Conservation (phyloP, 192 early-diverging fungal species). For the Dissophora ornata region DNA sequence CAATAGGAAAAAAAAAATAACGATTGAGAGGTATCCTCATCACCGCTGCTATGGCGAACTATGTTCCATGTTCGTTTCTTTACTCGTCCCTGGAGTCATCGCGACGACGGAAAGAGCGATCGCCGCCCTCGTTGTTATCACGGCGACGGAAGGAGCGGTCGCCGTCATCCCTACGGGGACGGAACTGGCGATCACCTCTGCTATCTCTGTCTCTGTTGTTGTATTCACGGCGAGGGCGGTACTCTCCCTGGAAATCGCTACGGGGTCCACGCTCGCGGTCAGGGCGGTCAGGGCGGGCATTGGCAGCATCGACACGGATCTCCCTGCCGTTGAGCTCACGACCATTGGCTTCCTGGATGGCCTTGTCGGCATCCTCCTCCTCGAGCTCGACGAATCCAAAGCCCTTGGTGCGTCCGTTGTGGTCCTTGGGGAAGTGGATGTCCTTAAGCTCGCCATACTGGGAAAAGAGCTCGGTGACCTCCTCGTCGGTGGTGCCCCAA, state of each 20-base stretch:
- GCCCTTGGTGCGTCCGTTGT: slow-evolving; percentile 43
- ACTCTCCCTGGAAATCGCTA: slow-evolving; percentile 24
- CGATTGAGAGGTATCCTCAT: background rate
- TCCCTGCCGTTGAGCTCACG: slow-evolving; percentile 42
- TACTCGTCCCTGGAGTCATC: slow-evolving; percentile 24
- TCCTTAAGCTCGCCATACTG: slow-evolving; percentile 32
- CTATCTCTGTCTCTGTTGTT: slow-evolving; percentile 13
- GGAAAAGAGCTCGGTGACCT: slow-evolving; percentile 31
- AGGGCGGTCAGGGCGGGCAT: slow-evolving; percentile 16
- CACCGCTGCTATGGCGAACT: no score
- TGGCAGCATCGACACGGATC: slow-evolving; percentile 30
- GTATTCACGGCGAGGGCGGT: slow-evolving; percentile 41
- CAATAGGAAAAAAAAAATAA: background rate
- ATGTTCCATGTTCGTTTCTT: background rate
- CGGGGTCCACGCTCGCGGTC: slow-evolving; percentile 7
- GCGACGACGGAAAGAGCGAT: slow-evolving; percentile 18
- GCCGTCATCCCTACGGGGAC: slow-evolving; percentile 19
- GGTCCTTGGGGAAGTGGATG: slow-evolving; percentile 40
- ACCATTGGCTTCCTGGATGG: slow-evolving; percentile 31
- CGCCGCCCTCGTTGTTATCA: slow-evolving; percentile 5
- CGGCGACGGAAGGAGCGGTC: slow-evolving; percentile 28
- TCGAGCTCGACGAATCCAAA: slow-evolving; percentile 45
- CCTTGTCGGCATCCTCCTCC: slow-evolving; percentile 27
- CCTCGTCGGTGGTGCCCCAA: slow-evolving; percentile 50
- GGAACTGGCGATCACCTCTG: slow-evolving; percentile 24